Base-by-base conservation (phyloP, 2,329 filamentous ascomycete species). In the Penicillium hordei region DNA sequence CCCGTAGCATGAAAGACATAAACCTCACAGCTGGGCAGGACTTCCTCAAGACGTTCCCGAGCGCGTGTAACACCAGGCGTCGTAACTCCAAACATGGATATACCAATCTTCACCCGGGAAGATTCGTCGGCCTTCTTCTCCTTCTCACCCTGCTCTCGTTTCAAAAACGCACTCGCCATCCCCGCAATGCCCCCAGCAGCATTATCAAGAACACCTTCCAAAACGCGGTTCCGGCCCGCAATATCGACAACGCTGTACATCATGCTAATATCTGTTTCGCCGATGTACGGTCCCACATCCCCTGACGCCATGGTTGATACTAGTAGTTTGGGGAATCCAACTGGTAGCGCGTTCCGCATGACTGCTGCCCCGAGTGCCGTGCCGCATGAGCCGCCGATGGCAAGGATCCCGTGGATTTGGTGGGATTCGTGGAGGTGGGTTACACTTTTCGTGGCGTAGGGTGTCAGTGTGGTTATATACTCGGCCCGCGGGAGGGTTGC, bases 51-150 rank as follows among this genome's bases (percentile, higher is more conserved):
- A 45, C 81, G 71, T 1, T 70, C 64, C 0, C 85, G 79, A 1
- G 87, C 82, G 1, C 70, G 72, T 46, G 86, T 82, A 0, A 86
- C 87, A 12, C 82, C 83, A 0, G 87, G 86, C 0, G 87, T 90
- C 0, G 88, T 91, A 7, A 90, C 87, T 2, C 88, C 88, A 66
- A 90, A 90, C 88, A 90, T 90, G 2, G 87, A 89, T 25, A 90
- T 82, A 0, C 82, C 88, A 7, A 90, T 76, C 15, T 17, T 40
- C 5, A 34, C 21, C 7, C 27, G 27, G 1, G 25, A 43, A 12
- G 34, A 50, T 75, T 55, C 79, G 81, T 64, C 78, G 80, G 9
- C 8, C n/a, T 34, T 19, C 12, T 19, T n/a, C 21, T 34, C 15
- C 33, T 8, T 17, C 15, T 34, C 3, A 8, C 6, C 12, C 3